Evolutionary conservation across 768 basidiomycete genomes (phyloP), one percentile per base, ranked within the genome.

Genomic region (Boletus rex-veris): DNA sequence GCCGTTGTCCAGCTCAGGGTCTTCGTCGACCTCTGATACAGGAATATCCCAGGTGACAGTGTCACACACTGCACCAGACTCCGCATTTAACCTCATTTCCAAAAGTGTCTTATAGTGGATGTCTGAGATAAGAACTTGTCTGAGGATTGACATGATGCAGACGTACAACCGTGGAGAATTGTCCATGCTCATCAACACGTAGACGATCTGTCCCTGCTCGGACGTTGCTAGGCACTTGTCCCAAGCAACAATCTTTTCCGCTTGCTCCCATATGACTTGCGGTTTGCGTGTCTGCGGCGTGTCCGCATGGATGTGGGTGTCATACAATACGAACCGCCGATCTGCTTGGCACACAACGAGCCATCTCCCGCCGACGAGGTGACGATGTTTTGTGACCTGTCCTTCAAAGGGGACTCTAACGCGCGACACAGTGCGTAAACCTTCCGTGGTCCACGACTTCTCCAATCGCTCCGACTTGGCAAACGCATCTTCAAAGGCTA

Each of bases 361-460:
- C 48, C 57, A 58, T 19, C 48, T 37, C 5, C 47, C 55, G 37
- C 35, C 45, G 3, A 55, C 15, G 3, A 55, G 21, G 6, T 35
- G 12, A 4, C 10, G 5, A 18, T 7, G 5, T 2, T 21, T n/a
- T 26, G 35, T 18, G 19, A 40, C 2, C 2, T 2, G 0, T 15
- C 30, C 30, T 10, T 56, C 7, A 6, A 48, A 38, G 14, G 35
- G 19, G 19, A 45, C 21, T 8, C 33, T 10, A 7, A 35, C 18
- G 15, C 19, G 39, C 2, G 48, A 43, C 19, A 18, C 5, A 6
- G 19, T 5, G 19, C 5, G 28, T 14, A 50, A n/a, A 14, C 7
- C 7, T 8, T 5, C 19, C 4, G 16, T 46, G 6, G 35, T 47
- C 57, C 40, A 55, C 1, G n/a, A 33, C 36, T 15, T 28, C 1